These are phyloP conservation scores for Neofusicoccum laricinum DNA, from an alignment of 2,329 filamentous ascomycete genomes.

Conservation along the genomic window DNA sequence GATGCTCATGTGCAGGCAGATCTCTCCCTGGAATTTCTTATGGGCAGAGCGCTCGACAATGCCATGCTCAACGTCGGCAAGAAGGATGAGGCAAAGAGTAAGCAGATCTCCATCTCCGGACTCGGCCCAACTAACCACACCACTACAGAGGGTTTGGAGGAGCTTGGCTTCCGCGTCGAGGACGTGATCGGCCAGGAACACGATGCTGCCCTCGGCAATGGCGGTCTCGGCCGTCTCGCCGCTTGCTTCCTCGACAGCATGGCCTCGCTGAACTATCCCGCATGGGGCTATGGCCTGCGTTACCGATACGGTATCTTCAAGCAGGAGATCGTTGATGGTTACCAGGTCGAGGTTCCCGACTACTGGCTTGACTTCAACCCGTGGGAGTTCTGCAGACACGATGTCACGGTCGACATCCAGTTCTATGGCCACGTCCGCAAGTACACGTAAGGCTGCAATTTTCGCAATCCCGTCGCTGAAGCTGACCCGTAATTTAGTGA, in stretches of 20 bases:
- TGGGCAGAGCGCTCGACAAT: conserved; percentile 96
- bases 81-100: conserved; percentile 80
- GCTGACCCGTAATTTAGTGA: conserved; percentile 48
- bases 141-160: conserved; percentile 68
- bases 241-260: conserved; percentile 97
- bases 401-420: conserved; percentile 94
- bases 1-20: conserved; percentile 47
- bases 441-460: conserved; percentile 34
- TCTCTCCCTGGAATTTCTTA: conserved; percentile 93
- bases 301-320: conserved; percentile 98
- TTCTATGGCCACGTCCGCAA: conserved; percentile 88
- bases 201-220: conserved; percentile 93
- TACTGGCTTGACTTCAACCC: conserved; percentile 99
- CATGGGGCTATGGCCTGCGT: conserved; percentile 94
- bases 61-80: conserved; percentile 94
- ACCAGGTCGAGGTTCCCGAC: conserved; percentile 96
- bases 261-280: conserved; percentile 89
- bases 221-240: conserved; percentile 88
- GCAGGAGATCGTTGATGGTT: conserved; percentile 97
- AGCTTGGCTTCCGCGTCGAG: conserved; percentile 95
- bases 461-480: background rate
- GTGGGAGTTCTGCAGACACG: conserved; percentile 96
- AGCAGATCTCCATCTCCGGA: conserved; percentile 24
- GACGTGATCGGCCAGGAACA: conserved; percentile 94
- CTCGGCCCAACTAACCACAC: conserved; percentile 9